Conservation (phyloP, 768 basidiomycete genomes). For the Agaricus blazei region DNA sequence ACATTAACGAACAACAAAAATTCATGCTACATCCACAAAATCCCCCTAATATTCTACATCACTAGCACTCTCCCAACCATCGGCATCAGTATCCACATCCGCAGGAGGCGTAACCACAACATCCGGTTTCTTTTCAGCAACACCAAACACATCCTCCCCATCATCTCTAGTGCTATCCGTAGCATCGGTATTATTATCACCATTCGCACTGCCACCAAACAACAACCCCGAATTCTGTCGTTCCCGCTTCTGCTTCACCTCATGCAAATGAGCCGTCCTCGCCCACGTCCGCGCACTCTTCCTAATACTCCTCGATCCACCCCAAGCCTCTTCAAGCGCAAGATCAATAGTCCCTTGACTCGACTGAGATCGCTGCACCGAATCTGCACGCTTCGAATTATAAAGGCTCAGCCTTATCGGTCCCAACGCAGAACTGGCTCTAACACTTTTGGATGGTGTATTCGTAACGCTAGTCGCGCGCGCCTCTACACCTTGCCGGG, state of each 20-base stretch:
- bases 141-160: slow-evolving; percentile 1
- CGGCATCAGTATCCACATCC: slow-evolving; percentile 3
- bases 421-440: background rate
- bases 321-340: slow-evolving; percentile 1
- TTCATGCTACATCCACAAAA: background rate
- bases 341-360: slow-evolving; percentile 9
- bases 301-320: slow-evolving; percentile 25
- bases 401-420: background rate
- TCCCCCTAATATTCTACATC: slow-evolving; percentile 2
- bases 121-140: background rate
- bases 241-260: slow-evolving; percentile 3
- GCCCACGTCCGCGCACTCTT: slow-evolving; percentile 55
- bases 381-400: background rate
- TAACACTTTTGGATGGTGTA: slow-evolving; percentile 5
- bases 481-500: background rate
- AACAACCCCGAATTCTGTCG: background rate
- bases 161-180: background rate
- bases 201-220: background rate
- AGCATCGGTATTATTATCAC: background rate
- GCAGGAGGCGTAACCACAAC: background rate
- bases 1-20: background rate
- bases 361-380: slow-evolving; percentile 7
- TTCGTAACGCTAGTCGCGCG: background rate
- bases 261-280: slow-evolving; percentile 60
- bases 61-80: slow-evolving; percentile 11